Evolutionary conservation across 2,329 filamentous ascomycete genomes (phyloP).

Genomic region (Pseudogymnoascus sp.): DNA sequence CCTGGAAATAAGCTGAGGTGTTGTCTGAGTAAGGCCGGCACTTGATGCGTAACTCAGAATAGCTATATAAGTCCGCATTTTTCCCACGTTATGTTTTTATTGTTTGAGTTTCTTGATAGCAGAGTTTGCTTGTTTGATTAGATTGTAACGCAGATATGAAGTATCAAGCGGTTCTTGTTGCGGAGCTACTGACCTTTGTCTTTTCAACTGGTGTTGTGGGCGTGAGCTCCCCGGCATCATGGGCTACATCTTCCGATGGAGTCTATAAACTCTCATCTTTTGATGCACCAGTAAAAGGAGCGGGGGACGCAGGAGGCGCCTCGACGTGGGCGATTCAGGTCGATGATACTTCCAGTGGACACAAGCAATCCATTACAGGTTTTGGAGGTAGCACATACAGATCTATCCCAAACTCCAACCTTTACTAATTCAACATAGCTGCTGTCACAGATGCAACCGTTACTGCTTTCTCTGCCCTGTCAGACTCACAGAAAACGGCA

Average conservation of each 20-base stretch:
- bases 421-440: constrained; percentile 17
- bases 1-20: neutral
- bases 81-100: neutral
- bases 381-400: constrained; percentile 28
- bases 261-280: constrained; percentile 22
- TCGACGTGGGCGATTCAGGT: constrained; percentile 35
- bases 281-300: constrained; percentile 13
- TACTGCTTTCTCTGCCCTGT: constrained; percentile 32
- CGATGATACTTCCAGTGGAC: constrained; percentile 32
- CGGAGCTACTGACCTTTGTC: constrained; percentile 1
- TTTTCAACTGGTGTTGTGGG: constrained; percentile 9
- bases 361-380: constrained; percentile 35
- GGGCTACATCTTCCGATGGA: constrained; percentile 9
- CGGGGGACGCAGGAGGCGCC: neutral
- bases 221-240: neutral
- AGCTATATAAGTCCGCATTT: neutral
- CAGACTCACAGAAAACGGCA: constrained; percentile 15
- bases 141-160: constrained; percentile 19
- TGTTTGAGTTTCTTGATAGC: neutral
- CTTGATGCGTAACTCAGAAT: neutral
- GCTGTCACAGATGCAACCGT: constrained; percentile 38
- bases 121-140: neutral
- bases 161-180: constrained; percentile 5
- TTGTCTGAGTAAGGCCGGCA: neutral
- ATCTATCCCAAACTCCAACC: neutral